These are phyloP conservation scores for Linnemannia zychae DNA, from an alignment of 192 early-diverging fungal species.

Conservation along the genomic window DNA sequence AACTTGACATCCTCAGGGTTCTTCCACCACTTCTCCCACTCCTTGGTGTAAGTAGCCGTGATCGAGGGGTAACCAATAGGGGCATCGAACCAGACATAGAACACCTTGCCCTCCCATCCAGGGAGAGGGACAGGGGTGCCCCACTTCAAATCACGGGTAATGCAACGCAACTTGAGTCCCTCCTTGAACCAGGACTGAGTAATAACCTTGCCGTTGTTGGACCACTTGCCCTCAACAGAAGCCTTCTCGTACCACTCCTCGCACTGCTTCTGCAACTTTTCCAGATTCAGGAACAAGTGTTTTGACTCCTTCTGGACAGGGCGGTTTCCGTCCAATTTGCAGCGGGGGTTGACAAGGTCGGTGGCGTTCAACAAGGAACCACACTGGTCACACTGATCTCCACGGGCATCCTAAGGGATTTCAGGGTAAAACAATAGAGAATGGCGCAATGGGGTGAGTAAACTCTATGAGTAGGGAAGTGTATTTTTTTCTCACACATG, in stretches of 20 bases:
- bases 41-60: slow-evolving; percentile 93
- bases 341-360: slow-evolving; percentile 94
- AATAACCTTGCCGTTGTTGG: slow-evolving; percentile 87
- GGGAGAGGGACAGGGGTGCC: slow-evolving; percentile 92
- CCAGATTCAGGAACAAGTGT: slow-evolving; percentile 93
- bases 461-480: background rate
- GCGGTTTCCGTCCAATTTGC: slow-evolving; percentile 89
- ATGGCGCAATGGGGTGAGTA: background rate
- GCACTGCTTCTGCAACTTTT: slow-evolving; percentile 77
- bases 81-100: slow-evolving; percentile 99
- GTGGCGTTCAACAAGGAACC: slow-evolving; percentile 91
- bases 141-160: slow-evolving; percentile 99
- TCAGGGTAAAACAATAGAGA: background rate
- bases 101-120: slow-evolving; percentile 92
- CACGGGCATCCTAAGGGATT: slow-evolving; percentile 84
- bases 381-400: slow-evolving; percentile 99
- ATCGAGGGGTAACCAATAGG: slow-evolving; percentile 98
- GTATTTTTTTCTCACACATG: background rate
- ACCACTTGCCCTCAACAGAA: slow-evolving; percentile 86
- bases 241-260: slow-evolving; percentile 83
- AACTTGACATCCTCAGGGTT: slow-evolving; percentile 96
- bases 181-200: slow-evolving; percentile 95
- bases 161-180: slow-evolving; percentile 93
- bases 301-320: slow-evolving; percentile 87
- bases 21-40: slow-evolving; percentile 99